These are phyloP conservation scores for Fusarium pseudocircinatum DNA, from an alignment of 2,329 filamentous ascomycete species.

Conservation along the genomic window DNA sequence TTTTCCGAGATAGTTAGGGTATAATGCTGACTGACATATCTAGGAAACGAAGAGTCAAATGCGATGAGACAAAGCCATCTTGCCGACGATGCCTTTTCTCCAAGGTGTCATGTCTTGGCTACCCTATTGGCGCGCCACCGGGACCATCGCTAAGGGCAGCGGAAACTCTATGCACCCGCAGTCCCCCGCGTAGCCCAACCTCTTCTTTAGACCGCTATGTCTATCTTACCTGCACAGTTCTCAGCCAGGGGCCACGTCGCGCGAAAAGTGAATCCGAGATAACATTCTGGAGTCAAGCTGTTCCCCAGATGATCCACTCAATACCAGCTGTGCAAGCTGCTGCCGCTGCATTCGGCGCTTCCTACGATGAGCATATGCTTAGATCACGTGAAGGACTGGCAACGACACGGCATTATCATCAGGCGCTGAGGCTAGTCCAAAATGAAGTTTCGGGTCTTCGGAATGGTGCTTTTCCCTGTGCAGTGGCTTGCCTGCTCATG, in stretches of 20 bases:
- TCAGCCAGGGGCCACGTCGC: constrained; percentile 13
- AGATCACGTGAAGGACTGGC: neutral
- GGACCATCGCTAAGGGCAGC: rapidly evolving
- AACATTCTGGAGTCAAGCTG: constrained; percentile 10
- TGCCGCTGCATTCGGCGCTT: constrained; percentile 18
- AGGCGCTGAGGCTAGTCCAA: constrained; percentile 5
- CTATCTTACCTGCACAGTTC: constrained; percentile 11
- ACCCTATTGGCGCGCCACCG: constrained; percentile 15
- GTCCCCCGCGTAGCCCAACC: neutral
- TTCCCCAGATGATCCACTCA: constrained; percentile 24
- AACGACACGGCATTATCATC: neutral
- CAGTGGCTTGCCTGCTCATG: constrained; percentile 19
- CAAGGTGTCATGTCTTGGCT: constrained; percentile 5
- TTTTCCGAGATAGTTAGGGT: no score
- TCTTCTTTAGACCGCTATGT: neutral
- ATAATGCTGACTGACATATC: no score
- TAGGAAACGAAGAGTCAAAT: constrained; percentile 27
- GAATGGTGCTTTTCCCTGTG: neutral
- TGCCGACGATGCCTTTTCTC: constrained; percentile 26
- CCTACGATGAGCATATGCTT: constrained; percentile 17
- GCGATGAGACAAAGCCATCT: constrained; percentile 26
- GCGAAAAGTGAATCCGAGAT: constrained; percentile 3
- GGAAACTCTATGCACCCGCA: neutral
- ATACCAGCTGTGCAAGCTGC: constrained; percentile 16
- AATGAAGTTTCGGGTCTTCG: neutral